These are phyloP conservation scores for Talaromyces borbonicus DNA, from an alignment of 495 filamentous ascomycete genomes.

Conservation along the genomic window DNA sequence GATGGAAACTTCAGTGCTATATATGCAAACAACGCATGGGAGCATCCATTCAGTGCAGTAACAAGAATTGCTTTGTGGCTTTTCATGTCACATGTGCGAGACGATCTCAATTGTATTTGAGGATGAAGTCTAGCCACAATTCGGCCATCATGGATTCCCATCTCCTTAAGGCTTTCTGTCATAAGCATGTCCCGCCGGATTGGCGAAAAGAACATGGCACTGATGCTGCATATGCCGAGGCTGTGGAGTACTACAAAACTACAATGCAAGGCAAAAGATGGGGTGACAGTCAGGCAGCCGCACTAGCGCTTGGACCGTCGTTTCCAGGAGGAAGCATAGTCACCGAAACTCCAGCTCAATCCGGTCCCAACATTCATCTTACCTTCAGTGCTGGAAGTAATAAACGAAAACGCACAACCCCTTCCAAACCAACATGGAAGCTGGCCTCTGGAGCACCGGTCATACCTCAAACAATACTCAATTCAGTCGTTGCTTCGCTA, in stretches of 20 bases:
- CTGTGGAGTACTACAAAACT: slow-evolving; percentile 73
- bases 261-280: slow-evolving; percentile 79
- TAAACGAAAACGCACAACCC: slow-evolving; percentile 59
- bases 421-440: slow-evolving; percentile 74
- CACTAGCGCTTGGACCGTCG: slow-evolving; percentile 63
- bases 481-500: slow-evolving; percentile 69
- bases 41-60: slow-evolving; percentile 95
- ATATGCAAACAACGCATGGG: slow-evolving; percentile 97
- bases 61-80: slow-evolving; percentile 94
- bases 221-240: slow-evolving; percentile 52
- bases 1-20: slow-evolving; percentile 93
- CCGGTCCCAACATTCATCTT: slow-evolving; percentile 28
- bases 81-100: slow-evolving; percentile 97
- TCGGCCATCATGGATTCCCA: slow-evolving; percentile 78
- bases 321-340: background rate
- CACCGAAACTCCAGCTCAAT: slow-evolving; percentile 22
- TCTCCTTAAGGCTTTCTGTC: slow-evolving; percentile 87
- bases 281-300: slow-evolving; percentile 83
- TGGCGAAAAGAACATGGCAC: slow-evolving; percentile 82
- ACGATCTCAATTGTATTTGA: slow-evolving; percentile 76
- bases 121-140: slow-evolving; percentile 86
- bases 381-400: slow-evolving; percentile 59
- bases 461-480: slow-evolving; percentile 75
- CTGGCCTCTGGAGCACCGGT: slow-evolving; percentile 91
- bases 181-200: slow-evolving; percentile 87